phyloP scores from a whole-genome alignment of 2,329 filamentous ascomycete genomes.

The Venturiaceae sp. region DNA sequence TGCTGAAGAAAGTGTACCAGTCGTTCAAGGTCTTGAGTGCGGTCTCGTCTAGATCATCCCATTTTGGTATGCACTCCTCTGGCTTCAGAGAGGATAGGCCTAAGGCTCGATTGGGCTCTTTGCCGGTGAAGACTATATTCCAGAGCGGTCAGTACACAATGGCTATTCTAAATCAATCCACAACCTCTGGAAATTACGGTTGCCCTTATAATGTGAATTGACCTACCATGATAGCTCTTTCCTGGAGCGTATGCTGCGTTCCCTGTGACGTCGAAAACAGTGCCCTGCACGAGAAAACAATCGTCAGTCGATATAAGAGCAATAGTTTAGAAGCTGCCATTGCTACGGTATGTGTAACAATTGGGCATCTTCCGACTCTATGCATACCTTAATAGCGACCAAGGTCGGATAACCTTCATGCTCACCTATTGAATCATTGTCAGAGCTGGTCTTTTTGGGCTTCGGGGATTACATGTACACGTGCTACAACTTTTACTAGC shows the following conservation, averaged over 20 bases:
- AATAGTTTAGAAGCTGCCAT: background rate
- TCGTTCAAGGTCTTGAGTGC: conserved; percentile 79
- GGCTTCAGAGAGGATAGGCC: conserved; percentile 76
- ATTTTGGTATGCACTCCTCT: conserved; percentile 75
- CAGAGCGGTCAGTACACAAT: background rate
- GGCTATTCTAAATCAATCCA: background rate
- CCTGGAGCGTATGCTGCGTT: conserved; percentile 79
- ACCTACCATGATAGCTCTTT: conserved; percentile 73
- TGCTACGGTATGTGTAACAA: background rate
- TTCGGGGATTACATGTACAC: background rate
- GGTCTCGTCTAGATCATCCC: conserved; percentile 73
- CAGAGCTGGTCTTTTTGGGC: no score
- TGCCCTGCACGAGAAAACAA: conserved; percentile 50
- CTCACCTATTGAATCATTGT: conserved; percentile 37
- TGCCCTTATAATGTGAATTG: background rate
- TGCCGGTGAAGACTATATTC: conserved; percentile 77
- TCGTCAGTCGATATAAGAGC: background rate
- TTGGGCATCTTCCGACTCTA: background rate
- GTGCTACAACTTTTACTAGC: background rate
- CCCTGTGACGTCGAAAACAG: conserved; percentile 85
- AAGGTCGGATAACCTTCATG: conserved; percentile 52
- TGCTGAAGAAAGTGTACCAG: conserved; percentile 94
- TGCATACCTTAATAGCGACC: conserved; percentile 47
- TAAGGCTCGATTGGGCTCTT: conserved; percentile 88
- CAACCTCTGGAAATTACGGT: background rate